Evolutionary conservation across 2,329 filamentous ascomycete species (phyloP).

Genomic region (Monosporascus sp.): DNA sequence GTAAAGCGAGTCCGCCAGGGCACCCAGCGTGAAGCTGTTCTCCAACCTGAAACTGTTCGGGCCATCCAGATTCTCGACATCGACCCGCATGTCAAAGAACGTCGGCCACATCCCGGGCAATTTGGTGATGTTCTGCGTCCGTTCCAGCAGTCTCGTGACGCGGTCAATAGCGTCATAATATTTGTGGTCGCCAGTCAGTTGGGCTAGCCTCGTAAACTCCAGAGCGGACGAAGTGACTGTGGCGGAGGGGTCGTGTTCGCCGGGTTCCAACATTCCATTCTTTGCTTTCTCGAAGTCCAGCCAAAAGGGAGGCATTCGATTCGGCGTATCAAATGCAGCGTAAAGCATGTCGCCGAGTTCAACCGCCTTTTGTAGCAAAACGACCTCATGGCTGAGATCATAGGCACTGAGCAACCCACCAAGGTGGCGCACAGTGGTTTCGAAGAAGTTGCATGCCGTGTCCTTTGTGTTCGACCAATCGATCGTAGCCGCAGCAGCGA

Average conservation of each 20-base stretch:
- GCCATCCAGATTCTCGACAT: conserved; percentile 15
- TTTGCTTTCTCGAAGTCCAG: neutral
- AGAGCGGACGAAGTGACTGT: conserved; percentile 54
- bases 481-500: conserved; percentile 42
- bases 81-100: conserved; percentile 52
- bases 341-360: conserved; percentile 46
- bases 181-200: conserved; percentile 60
- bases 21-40: conserved; percentile 42
- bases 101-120: conserved; percentile 71
- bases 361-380: conserved; percentile 37
- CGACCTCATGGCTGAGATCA: conserved; percentile 37
- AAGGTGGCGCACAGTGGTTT: conserved; percentile 43
- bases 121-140: conserved; percentile 59
- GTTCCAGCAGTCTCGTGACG: conserved; percentile 62
- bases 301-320: conserved; percentile 35
- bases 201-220: conserved; percentile 64
- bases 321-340: conserved; percentile 43
- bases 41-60: conserved; percentile 24
- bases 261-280: neutral
- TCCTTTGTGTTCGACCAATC: conserved; percentile 42
- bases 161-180: conserved; percentile 71
- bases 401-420: conserved; percentile 42
- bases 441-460: conserved; percentile 38
- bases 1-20: conserved; percentile 47
- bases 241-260: conserved; percentile 22